A percentile compares a stretch with the other conserved stretches of the same genome.
Conservation (phyloP, 257 asterid genomes). For the Rauvolfia tetraphylla region DNA sequence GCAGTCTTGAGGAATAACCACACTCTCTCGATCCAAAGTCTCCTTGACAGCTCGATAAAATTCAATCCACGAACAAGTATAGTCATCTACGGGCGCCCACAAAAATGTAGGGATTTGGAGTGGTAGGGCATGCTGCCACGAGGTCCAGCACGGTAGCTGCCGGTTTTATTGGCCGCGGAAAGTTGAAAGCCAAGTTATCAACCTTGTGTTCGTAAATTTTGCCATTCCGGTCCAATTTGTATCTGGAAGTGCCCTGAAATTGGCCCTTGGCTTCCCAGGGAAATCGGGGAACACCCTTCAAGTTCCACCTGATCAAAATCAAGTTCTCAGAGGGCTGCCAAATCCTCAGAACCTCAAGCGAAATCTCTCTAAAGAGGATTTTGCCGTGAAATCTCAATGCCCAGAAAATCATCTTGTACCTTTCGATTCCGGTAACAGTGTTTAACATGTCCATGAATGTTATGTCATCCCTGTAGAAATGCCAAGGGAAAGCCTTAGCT, state of each 20-base stretch:
- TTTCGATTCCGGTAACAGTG: conserved; percentile 73
- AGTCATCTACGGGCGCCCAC: conserved; percentile 40
- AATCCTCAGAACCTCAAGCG: conserved; percentile 62
- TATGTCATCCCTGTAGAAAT: conserved; percentile 69
- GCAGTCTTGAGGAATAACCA: conserved; percentile 50
- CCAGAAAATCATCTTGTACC: conserved; percentile 76
- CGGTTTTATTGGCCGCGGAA: conserved; percentile 60
- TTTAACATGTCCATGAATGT: conserved; percentile 77
- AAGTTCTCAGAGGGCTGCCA: conserved; percentile 88
- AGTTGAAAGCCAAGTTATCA: conserved; percentile 73
- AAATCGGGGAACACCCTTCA: conserved; percentile 65
- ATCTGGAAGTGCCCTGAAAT: conserved; percentile 77
- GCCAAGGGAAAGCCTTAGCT: not conserved
- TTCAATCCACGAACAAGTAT: conserved; percentile 55
- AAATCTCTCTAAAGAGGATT: conserved; percentile 70
- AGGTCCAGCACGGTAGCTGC: conserved; percentile 70
- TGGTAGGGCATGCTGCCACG: conserved; percentile 69
- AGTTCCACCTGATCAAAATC: conserved; percentile 70
- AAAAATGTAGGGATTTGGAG: conserved; percentile 66
- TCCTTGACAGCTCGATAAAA: conserved; percentile 56
- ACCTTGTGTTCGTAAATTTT: conserved; percentile 87
- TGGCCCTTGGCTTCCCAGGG: conserved; percentile 89
- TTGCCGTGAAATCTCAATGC: conserved; percentile 84
- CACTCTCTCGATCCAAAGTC: conserved; percentile 43
- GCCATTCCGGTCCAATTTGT: conserved; percentile 71